Evolutionary conservation across 2,329 filamentous ascomycete genomes (phyloP), one percentile per base, ranked within the genome.

Genomic region (Tolypocladium tundrense): DNA sequence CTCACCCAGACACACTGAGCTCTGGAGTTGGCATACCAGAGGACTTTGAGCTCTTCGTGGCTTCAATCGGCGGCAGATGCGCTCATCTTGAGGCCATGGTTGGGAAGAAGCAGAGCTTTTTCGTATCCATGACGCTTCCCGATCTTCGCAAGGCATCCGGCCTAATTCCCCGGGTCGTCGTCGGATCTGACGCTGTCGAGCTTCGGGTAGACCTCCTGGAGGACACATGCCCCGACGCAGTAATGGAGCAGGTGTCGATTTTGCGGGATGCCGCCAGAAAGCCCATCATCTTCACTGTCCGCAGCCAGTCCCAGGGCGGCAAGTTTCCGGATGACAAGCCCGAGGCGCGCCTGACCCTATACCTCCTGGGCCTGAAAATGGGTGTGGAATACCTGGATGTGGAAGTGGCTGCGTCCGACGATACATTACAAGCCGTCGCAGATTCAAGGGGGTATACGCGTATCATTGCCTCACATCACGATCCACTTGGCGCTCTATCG

Each of bases 381-480:
- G 93, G 91, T 10, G 85, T 92, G 50, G 94, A 99, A 69, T 99
- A 95, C 68, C 80, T 99, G 31, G 94, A 99, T 70, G 77, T 97
- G 9, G 94, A 99, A 71, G 88, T 97, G 73, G 88, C 90, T 0
- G 88, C 92, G 71, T 88, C 91, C 0, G 85, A 90, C 55, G 77
- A 85, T n/a, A 77, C 95, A 40, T 79, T 97, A 37, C 82, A 87
- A 52, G 77, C 82, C 16, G 79, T 96, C 4, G 79, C 83, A 0
- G 83, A 87, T 57, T 72, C 72, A 7, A 88, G 90, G 70, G 86
- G 87, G 2, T 80, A 82, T 62, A 91, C 90, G 1, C 88, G 86
- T 61, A 89, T 99, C 68, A 96, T 99, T 65, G 91, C 93, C 10
- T 99, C 94, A 0, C 93, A 99, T 70, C 94, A 99, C 70, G 94